Base-by-base conservation (phyloP, 2,329 filamentous ascomycete species). In the Chaetomiaceae sp. region DNA sequence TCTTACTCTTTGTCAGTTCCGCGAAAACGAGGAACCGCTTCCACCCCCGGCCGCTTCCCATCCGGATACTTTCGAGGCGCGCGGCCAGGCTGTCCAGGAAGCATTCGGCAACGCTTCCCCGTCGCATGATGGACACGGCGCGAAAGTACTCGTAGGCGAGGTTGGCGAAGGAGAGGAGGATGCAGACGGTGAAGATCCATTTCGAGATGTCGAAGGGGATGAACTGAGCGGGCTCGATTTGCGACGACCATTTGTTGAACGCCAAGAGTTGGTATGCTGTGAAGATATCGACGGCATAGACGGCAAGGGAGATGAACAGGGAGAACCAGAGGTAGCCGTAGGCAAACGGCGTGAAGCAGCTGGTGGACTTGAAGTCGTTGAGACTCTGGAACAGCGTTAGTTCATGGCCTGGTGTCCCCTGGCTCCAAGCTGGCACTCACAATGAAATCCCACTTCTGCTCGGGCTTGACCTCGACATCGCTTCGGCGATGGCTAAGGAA, bases 381-480 rank as follows among this genome's bases (percentile, higher is more conserved):
- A 81, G 72, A 62, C 72, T 82, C 72, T 72, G 48, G n/a, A 27
- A 38, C 6, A 33, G 25, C 15, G 22, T 31, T 47, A 27, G n/a
- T 19, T 29, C 12, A 5, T 6, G 14, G 27, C 19, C 22, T 33
- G 14, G 6, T 40, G 20, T 54, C 23, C 2, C 19, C 15, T 11
- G 15, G 22, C 23, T 45, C 39, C 20, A 3, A 17, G 6, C 22
- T 40, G 8, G 9, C 6, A 25, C 86, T 67, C 74, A 90, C 88
- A 68, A 97, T 91, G 69, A 91, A 95, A 65, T 91, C 89, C 92
- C 92, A 97, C 77, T 91, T 88, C 74, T 94, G 89, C 71, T 96
- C 92, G 56, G 88, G 84, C 59, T 82, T 79, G 58, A 92, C 80
- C 59, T 86, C 78, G 61, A 77, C 79, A 66, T 76, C 69, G 67